These are phyloP conservation scores for Pholiota microspora DNA, from an alignment of 768 basidiomycete genomes.

Conservation along the genomic window DNA sequence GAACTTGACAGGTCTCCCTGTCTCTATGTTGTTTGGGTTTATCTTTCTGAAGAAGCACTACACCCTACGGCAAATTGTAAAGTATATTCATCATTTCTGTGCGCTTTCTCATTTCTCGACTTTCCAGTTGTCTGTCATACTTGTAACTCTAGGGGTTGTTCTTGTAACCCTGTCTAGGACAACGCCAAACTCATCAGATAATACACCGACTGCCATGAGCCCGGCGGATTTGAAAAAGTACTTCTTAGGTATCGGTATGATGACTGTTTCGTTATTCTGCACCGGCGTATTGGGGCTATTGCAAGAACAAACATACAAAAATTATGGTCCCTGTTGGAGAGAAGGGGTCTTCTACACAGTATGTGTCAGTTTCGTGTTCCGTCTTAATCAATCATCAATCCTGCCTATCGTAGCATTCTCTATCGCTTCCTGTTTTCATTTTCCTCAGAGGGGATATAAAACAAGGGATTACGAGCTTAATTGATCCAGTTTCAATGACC, in stretches of 20 bases:
- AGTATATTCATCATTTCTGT: conserved; percentile 14
- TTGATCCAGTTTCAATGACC: conserved; percentile 28
- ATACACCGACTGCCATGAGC: conserved; percentile 15
- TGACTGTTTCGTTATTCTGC: conserved; percentile 62
- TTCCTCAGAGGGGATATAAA: conserved; percentile 58
- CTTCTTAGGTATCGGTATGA: conserved; percentile 64
- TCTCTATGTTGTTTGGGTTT: conserved; percentile 75
- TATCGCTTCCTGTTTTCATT: conserved; percentile 76
- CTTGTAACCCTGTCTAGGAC: conserved; percentile 71
- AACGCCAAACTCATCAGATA: conserved; percentile 21
- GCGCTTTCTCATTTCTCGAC: background rate
- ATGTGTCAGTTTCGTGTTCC: conserved; percentile 1
- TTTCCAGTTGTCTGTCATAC: conserved; percentile 54
- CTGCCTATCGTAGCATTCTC: conserved; percentile 62
- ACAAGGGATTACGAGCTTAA: conserved; percentile 51
- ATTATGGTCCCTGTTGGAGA: conserved; percentile 77
- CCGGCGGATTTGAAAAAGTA: conserved; percentile 46
- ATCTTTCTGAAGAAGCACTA: conserved; percentile 60
- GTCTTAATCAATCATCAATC: background rate
- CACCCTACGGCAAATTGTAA: conserved; percentile 57
- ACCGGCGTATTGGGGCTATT: conserved; percentile 68
- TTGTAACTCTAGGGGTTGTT: conserved; percentile 70
- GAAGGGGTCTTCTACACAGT: conserved; percentile 87
- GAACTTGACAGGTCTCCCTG: conserved; percentile 55
- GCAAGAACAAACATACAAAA: conserved; percentile 74